Conservation (phyloP, 2,329 filamentous ascomycete species). For the Fusarium bulbicola region DNA sequence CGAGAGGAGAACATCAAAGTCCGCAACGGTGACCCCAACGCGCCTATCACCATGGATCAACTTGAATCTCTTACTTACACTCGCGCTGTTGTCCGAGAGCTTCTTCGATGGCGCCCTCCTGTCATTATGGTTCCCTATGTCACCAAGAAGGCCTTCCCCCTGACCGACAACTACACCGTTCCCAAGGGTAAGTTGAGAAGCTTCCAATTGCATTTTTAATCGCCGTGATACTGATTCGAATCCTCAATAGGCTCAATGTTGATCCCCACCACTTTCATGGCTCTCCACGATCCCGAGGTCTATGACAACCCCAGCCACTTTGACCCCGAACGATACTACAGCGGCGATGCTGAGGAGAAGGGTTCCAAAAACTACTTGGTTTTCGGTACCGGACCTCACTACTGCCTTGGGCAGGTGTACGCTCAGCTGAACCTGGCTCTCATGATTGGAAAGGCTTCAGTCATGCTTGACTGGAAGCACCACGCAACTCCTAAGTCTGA, state of each 20-base stretch:
- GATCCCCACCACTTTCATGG: conserved; percentile 88
- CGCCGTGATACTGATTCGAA: conserved; percentile 26
- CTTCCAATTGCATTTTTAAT: background rate
- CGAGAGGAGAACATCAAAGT: conserved; percentile 87
- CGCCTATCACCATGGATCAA: conserved; percentile 80
- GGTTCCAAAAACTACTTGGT: conserved; percentile 95
- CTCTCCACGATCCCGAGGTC: conserved; percentile 90
- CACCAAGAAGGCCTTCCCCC: conserved; percentile 94
- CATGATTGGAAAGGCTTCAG: conserved; percentile 88
- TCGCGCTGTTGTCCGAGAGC: conserved; percentile 89
- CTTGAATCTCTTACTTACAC: conserved; percentile 92
- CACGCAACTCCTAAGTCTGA: conserved; percentile 84
- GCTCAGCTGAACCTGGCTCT: conserved; percentile 88
- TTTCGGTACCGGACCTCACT: conserved; percentile 94
- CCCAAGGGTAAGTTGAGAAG: conserved; percentile 72
- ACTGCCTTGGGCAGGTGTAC: conserved; percentile 94
- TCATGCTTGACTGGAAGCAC: conserved; percentile 90
- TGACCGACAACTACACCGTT: conserved; percentile 87
- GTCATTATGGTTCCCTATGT: conserved; percentile 97
- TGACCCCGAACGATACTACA: conserved; percentile 91
- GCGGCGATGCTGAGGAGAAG: conserved; percentile 86
- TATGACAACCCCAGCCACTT: conserved; percentile 91
- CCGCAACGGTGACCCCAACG: conserved; percentile 78
- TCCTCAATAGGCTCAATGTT: conserved; percentile 78
- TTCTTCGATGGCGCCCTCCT: conserved; percentile 91